Conservation (phyloP, 371 early-diverging fungal genomes). For the Mortierella sp. region DNA sequence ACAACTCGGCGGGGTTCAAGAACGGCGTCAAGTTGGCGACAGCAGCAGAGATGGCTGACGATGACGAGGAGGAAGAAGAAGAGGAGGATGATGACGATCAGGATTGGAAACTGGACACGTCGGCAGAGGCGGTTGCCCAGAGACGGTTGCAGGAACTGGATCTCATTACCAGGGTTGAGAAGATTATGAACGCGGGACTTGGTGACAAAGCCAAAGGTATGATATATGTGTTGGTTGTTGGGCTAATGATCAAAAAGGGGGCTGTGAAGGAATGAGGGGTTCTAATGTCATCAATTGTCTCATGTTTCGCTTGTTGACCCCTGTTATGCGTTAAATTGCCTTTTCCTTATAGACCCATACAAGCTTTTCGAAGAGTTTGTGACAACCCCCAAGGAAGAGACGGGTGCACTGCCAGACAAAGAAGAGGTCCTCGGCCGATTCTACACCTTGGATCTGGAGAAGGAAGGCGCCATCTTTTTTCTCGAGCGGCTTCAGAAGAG, state of each 20-base stretch:
- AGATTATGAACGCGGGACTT: conserved; percentile 51
- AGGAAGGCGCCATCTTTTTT: conserved; percentile 49
- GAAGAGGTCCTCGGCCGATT: conserved; percentile 52
- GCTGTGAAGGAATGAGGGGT: too few species aligned
- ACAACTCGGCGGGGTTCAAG: conserved; percentile 33
- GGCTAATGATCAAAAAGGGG: too few species aligned
- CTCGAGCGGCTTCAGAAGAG: conserved; percentile 38
- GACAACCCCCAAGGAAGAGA: conserved; percentile 14
- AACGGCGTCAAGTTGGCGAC: conserved; percentile 52
- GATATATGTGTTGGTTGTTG: neutral
- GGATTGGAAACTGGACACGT: conserved; percentile 51
- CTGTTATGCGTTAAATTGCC: neutral
- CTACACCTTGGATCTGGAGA: conserved; percentile 52
- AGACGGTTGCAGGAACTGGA: conserved; percentile 37
- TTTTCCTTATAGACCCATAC: conserved; percentile 39
- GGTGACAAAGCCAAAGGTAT: conserved; percentile 55
- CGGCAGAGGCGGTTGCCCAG: conserved; percentile 39
- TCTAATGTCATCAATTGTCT: neutral
- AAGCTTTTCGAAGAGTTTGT: conserved; percentile 51
- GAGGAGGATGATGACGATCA: conserved; percentile 47
- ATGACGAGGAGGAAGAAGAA: conserved; percentile 44
- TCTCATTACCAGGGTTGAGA: conserved; percentile 55
- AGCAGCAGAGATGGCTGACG: conserved; percentile 38
- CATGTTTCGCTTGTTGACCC: neutral
- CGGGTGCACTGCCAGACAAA: conserved; percentile 34